These are phyloP conservation scores for Mortierella claussenii DNA, from an alignment of 192 early-diverging fungal genomes.

Conservation along the genomic window DNA sequence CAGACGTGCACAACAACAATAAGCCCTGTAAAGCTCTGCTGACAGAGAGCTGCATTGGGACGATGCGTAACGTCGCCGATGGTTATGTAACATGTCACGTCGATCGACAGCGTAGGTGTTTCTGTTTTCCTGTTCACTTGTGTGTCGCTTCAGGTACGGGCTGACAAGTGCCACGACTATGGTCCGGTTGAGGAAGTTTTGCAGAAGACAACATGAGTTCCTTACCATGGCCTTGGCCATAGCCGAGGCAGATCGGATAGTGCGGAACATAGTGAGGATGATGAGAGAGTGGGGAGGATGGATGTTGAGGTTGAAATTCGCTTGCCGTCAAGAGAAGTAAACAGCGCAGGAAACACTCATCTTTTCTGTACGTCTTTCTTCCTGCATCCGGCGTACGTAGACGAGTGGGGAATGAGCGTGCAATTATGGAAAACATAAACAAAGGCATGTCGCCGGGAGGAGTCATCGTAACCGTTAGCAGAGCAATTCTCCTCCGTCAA, in stretches of 20 bases:
- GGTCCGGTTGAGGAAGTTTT: too few relatives aligned
- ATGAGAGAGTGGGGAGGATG: constrained; percentile 3
- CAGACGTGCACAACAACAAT: too few relatives aligned
- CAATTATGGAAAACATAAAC: constrained; percentile 9
- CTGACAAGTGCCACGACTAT: too few relatives aligned
- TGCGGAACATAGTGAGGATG: constrained; percentile 39
- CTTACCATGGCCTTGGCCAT: constrained; percentile 53
- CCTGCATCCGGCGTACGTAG: background rate
- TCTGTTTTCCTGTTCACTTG: too few relatives aligned
- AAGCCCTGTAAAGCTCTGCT: too few relatives aligned
- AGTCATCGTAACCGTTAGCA: background rate
- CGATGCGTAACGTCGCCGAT: too few relatives aligned
- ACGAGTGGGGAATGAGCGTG: background rate
- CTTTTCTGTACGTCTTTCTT: background rate
- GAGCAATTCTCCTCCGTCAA: background rate
- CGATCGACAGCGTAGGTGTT: too few relatives aligned
- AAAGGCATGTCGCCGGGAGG: background rate
- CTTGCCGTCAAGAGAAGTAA: background rate
- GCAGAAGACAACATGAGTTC: background rate
- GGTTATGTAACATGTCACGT: too few relatives aligned
- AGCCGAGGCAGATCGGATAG: constrained; percentile 47
- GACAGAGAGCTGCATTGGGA: too few relatives aligned
- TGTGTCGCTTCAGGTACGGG: too few relatives aligned
- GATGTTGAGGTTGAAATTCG: background rate
- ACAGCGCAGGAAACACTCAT: constrained; percentile 1